phyloP scores from a whole-genome alignment of 441 rosid genomes.

The Syzygium syzygioides region DNA sequence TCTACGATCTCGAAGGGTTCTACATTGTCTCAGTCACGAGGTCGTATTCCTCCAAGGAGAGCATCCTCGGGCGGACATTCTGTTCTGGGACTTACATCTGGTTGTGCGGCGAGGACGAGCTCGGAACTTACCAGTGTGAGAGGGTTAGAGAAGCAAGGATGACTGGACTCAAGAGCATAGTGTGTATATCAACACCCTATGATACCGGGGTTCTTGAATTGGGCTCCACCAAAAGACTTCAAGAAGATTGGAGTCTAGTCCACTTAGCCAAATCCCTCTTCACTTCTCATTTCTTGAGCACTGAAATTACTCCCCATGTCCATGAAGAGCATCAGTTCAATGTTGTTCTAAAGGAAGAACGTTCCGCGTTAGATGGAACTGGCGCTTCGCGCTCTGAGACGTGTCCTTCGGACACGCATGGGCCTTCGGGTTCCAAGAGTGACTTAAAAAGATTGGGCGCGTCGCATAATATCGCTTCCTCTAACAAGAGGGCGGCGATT shows the following conservation, averaged over 20 bases:
- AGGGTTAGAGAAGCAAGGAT: slow-evolving; percentile 38
- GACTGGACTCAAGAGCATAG: slow-evolving; percentile 37
- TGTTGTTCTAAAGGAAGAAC: neutral
- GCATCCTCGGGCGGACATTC: slow-evolving; percentile 27
- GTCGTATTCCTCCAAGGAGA: slow-evolving; percentile 21
- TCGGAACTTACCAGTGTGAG: slow-evolving; percentile 26
- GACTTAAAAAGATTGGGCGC: neutral
- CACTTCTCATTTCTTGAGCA: slow-evolving; percentile 2
- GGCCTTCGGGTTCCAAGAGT: neutral
- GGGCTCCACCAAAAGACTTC: slow-evolving; percentile 31
- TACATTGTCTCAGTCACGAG: slow-evolving; percentile 22
- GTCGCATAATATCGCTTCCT: neutral
- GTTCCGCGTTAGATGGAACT: neutral
- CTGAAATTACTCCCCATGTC: neutral
- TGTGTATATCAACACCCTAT: slow-evolving; percentile 28
- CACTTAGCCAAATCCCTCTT: slow-evolving; percentile 30
- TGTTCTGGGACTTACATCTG: slow-evolving; percentile 28
- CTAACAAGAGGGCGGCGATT: neutral
- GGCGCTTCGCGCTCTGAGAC: neutral
- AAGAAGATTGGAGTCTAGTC: slow-evolving; percentile 29
- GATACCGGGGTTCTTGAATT: slow-evolving; percentile 39
- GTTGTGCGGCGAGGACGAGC: slow-evolving; percentile 27
- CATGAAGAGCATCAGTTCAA: neutral
- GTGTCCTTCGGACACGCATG: neutral
- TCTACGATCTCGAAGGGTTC: slow-evolving; percentile 26